phyloP scores from a whole-genome alignment of 23 red algal genomes.

The Agarophyton chilense region DNA sequence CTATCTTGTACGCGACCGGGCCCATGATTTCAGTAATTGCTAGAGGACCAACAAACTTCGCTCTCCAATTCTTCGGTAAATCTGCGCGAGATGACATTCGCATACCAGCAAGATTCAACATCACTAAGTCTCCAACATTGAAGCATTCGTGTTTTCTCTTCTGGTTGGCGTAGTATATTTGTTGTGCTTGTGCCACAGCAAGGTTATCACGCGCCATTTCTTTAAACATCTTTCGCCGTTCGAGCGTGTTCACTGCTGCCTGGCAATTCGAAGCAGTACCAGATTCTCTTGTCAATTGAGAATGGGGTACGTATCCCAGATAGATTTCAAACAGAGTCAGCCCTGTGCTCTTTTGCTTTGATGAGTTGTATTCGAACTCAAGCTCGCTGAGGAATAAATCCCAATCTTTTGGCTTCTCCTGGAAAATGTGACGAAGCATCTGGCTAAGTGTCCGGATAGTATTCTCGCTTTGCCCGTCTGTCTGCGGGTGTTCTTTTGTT shows the following conservation, averaged over 20 bases:
- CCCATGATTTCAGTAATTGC: neutral
- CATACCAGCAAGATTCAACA: neutral
- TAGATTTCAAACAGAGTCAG: slow-evolving; percentile 34
- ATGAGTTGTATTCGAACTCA: slow-evolving; percentile 25
- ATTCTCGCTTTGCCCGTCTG: neutral
- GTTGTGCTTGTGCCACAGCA: neutral
- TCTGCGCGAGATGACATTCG: neutral
- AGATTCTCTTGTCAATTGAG: neutral
- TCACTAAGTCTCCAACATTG: neutral
- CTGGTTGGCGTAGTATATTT: slow-evolving; percentile 28
- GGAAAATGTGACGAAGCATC: neutral
- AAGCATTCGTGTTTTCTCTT: slow-evolving; percentile 7
- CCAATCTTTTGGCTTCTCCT: slow-evolving; percentile 17
- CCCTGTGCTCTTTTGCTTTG: slow-evolving; percentile 11
- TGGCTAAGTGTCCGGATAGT: neutral
- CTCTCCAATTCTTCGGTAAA: slow-evolving; percentile 28
- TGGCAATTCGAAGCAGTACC: neutral
- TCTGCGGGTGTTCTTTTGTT: slow-evolving; percentile 42
- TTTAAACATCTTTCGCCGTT: neutral
- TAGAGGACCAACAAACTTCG: slow-evolving; percentile 19
- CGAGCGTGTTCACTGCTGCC: neutral
- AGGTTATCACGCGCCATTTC: neutral
- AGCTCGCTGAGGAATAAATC: neutral
- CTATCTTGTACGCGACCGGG: slow-evolving; percentile 19
- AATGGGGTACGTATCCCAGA: neutral